Percentiles rank a stretch among this genome's conserved stretches.
phyloP scores from a whole-genome alignment of 2,329 filamentous ascomycete genomes.

The Ceratocystiopsis sp. region DNA sequence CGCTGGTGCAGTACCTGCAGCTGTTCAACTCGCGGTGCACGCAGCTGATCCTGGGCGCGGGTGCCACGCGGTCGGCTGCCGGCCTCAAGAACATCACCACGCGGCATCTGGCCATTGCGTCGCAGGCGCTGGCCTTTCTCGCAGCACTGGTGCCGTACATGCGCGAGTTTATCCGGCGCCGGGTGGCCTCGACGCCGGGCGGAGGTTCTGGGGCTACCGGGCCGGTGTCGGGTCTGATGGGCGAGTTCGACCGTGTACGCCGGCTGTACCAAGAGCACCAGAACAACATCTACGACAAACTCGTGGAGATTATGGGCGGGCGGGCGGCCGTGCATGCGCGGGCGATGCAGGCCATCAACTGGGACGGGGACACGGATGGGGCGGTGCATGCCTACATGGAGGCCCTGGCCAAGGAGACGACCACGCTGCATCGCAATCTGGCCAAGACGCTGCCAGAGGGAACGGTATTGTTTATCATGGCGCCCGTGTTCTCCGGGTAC shows the following conservation, averaged over 20 bases:
- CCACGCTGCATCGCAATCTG: conserved; percentile 67
- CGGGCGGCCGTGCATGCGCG: conserved; percentile 59
- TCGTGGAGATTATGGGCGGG: conserved; percentile 81
- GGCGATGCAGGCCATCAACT: conserved; percentile 57
- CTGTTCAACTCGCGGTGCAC: conserved; percentile 91
- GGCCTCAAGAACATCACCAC: conserved; percentile 94
- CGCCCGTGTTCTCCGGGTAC: conserved; percentile 68
- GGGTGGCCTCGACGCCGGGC: conserved; percentile 35
- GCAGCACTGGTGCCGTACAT: conserved; percentile 77
- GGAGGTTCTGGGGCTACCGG: background rate
- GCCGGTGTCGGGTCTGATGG: conserved; percentile 41
- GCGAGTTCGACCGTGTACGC: conserved; percentile 78
- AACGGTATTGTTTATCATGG: conserved; percentile 69
- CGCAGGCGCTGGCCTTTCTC: conserved; percentile 75
- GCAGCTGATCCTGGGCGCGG: conserved; percentile 91
- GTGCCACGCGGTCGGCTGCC: conserved; percentile 62
- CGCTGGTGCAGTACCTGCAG: conserved; percentile 71
- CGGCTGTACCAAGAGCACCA: conserved; percentile 78
- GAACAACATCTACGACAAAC: conserved; percentile 76
- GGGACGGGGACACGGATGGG: conserved; percentile 35
- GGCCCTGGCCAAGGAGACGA: conserved; percentile 70
- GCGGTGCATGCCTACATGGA: conserved; percentile 62
- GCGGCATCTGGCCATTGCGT: conserved; percentile 82
- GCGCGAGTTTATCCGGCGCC: conserved; percentile 76
- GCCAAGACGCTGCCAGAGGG: conserved; percentile 65